Conservation (phyloP, 2,329 filamentous ascomycete genomes). For the Xylariaceae sp. region DNA sequence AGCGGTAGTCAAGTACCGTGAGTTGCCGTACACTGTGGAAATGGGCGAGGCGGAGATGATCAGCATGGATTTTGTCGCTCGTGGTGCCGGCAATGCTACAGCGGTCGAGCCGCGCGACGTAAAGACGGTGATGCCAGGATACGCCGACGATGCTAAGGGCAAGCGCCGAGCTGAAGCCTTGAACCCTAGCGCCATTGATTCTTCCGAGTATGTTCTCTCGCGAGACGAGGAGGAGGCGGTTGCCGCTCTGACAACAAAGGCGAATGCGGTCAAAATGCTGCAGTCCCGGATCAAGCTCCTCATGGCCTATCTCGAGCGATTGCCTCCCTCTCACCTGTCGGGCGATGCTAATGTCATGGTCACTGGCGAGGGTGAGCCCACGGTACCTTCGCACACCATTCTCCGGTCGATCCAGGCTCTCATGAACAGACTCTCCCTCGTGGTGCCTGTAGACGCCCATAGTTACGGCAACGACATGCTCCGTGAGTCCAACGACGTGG, state of each 20-base stretch:
- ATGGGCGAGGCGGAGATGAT: constrained; percentile 98
- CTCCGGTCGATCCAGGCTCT: constrained; percentile 86
- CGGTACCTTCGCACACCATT: constrained; percentile 59
- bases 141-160: constrained; percentile 47
- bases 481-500: constrained; percentile 78
- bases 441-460: constrained; percentile 64
- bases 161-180: constrained; percentile 41
- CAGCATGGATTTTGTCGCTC: constrained; percentile 86
- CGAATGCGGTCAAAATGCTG: constrained; percentile 92
- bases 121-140: constrained; percentile 39
- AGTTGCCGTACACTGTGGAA: constrained; percentile 82
- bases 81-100: constrained; percentile 75
- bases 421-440: constrained; percentile 73
- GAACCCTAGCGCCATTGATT: constrained; percentile 24
- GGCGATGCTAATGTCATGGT: constrained; percentile 34
- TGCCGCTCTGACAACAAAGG: constrained; percentile 70
- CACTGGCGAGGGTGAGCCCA: constrained; percentile 33
- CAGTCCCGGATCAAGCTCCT: constrained; percentile 70
- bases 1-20: constrained; percentile 61
- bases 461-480: constrained; percentile 66
- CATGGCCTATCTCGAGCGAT: constrained; percentile 67
- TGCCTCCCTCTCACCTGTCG: constrained; percentile 61
- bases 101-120: constrained; percentile 40
- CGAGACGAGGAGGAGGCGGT: constrained; percentile 58
- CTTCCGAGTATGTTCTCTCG: constrained; percentile 44